Conservation (phyloP, 129 eudicot genomes). For the Ambrosia artemisiifolia region DNA sequence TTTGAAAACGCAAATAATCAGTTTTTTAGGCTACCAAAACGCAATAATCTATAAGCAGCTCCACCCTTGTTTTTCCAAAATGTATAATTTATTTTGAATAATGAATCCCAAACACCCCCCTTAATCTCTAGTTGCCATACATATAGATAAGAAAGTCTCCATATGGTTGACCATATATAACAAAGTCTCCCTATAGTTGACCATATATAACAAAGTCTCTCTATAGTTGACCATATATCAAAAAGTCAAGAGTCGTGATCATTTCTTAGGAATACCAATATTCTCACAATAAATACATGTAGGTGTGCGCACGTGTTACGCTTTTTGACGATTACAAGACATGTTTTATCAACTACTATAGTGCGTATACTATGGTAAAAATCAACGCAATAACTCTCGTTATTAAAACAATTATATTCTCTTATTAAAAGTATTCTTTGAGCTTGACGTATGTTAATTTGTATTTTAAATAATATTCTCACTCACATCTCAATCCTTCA, state of each 20-base stretch:
- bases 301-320: slow-evolving; percentile 19
- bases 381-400: slow-evolving; percentile 10
- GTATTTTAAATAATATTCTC: not conserved
- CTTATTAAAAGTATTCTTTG: not conserved
- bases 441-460: not conserved
- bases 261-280: not conserved
- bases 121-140: no score
- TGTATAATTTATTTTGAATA: no score
- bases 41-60: no score
- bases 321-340: not conserved
- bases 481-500: slow-evolving; percentile 16
- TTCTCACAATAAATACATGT: not conserved
- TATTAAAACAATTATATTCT: not conserved
- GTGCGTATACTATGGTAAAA: slow-evolving; percentile 8
- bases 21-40: no score
- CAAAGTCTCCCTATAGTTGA: not conserved
- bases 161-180: not conserved
- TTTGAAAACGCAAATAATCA: no score
- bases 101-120: no score
- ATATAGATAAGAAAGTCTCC: not conserved
- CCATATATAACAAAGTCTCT: not conserved
- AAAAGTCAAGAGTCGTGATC: not conserved
- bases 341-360: not conserved
- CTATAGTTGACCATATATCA: not conserved
- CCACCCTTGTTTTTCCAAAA: no score